Conservation (phyloP, 2,329 filamentous ascomycete genomes). For the Nannizzia gypsea region DNA sequence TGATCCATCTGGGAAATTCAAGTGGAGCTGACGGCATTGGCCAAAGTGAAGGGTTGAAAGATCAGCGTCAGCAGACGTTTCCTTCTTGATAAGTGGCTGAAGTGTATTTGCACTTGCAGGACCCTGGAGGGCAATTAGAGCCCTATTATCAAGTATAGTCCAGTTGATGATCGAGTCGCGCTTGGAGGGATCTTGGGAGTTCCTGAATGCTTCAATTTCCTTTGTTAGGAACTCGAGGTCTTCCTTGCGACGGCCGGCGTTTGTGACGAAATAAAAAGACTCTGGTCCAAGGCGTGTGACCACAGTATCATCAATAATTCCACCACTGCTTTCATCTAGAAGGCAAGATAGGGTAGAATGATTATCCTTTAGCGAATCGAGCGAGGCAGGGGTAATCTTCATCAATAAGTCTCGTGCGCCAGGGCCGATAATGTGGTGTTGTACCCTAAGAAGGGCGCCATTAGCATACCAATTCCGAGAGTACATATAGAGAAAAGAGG, state of each 20-base stretch:
- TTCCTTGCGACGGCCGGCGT: conserved; percentile 83
- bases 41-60: conserved; percentile 72
- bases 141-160: conserved; percentile 59
- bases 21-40: conserved; percentile 52
- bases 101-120: conserved; percentile 64
- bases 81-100: conserved; percentile 44
- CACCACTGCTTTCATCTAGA: conserved; percentile 66
- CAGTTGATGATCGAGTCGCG: conserved; percentile 49
- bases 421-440: conserved; percentile 72
- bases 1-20: conserved; percentile 48
- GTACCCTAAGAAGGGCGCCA: conserved; percentile 41
- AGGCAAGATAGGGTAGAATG: conserved; percentile 75
- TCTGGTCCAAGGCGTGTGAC: conserved; percentile 67
- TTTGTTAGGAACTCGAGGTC: conserved; percentile 64
- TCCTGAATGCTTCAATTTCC: conserved; percentile 52
- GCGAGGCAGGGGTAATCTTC: conserved; percentile 65
- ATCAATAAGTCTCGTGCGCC: conserved; percentile 73
- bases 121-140: conserved; percentile 81
- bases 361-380: conserved; percentile 52
- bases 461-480: neutral
- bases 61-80: conserved; percentile 36
- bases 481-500: neutral
- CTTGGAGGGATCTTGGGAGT: conserved; percentile 37
- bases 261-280: conserved; percentile 85
- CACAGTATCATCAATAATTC: conserved; percentile 90